A percentile compares a stretch with the other conserved stretches of the same genome.
Evolutionary conservation across 1,139 yeast genomes (phyloP).

Genomic region (Saccharomycopsis hybrid): DNA sequence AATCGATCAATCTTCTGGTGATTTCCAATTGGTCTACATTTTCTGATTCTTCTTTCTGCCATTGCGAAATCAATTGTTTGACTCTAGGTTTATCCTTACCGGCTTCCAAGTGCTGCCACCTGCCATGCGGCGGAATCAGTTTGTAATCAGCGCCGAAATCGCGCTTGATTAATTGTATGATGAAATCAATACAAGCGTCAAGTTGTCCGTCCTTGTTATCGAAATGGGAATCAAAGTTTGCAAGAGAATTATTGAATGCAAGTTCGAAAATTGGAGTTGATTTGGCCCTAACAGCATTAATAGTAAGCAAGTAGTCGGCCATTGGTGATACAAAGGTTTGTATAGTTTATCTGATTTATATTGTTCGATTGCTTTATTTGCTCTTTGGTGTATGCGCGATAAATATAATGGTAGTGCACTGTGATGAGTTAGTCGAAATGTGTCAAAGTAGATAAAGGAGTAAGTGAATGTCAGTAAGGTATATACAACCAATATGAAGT

Average conservation of each 20-base stretch:
- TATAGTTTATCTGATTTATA: no score
- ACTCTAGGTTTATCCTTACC: slow-evolving; percentile 38
- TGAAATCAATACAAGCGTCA: slow-evolving; percentile 36
- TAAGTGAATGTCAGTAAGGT: no score
- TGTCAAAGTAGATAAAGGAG: no score
- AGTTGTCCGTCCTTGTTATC: slow-evolving; percentile 37
- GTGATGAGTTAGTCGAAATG: no score
- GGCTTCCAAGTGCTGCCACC: slow-evolving; percentile 56
- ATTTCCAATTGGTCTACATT: slow-evolving; percentile 35
- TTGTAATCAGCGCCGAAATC: slow-evolving; percentile 35
- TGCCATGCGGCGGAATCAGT: slow-evolving; percentile 53
- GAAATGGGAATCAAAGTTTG: slow-evolving; percentile 34
- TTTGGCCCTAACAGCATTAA: slow-evolving; percentile 47
- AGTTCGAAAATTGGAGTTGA: slow-evolving; percentile 36
- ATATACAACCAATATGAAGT: no score
- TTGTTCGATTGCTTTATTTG: no score
- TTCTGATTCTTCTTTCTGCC: slow-evolving; percentile 28
- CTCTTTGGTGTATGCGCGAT: no score
- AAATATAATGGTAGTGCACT: no score
- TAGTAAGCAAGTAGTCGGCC: slow-evolving; percentile 33
- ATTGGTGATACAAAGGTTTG: no score
- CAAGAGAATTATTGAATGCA: slow-evolving; percentile 31
- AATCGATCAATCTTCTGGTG: slow-evolving; percentile 45
- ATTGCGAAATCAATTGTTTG: slow-evolving; percentile 32
- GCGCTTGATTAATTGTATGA: slow-evolving; percentile 35